Conservation (phyloP, 2,329 filamentous ascomycete genomes). For the Neonectria hederae region DNA sequence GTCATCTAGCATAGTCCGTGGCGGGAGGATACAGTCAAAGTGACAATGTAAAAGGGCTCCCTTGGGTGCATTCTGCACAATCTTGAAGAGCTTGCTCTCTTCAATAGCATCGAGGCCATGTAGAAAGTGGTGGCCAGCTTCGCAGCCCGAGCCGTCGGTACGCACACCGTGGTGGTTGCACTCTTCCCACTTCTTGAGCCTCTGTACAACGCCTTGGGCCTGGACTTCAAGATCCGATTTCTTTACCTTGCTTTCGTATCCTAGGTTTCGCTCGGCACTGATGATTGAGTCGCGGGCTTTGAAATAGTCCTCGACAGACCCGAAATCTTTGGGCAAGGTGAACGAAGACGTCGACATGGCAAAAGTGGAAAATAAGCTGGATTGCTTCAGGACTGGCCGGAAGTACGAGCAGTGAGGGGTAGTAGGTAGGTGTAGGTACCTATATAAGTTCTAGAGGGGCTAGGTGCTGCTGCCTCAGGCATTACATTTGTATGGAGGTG, state of each 20-base stretch:
- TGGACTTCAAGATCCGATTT: not conserved
- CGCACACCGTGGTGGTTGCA: not conserved
- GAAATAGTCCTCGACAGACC: not conserved
- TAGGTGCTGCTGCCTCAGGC: not conserved
- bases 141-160: not conserved
- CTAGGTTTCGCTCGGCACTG: not conserved
- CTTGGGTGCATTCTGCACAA: not conserved
- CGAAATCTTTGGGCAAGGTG: not conserved
- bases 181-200: not conserved
- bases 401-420: not conserved
- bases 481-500: not conserved
- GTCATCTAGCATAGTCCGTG: not conserved
- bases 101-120: not conserved
- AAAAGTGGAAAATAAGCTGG: not conserved
- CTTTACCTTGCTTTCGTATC: not conserved
- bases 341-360: not conserved
- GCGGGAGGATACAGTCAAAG: not conserved
- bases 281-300: not conserved
- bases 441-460: not conserved
- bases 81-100: not conserved
- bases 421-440: not conserved
- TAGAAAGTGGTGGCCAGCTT: not conserved
- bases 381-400: not conserved
- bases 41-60: not conserved
- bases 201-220: not conserved